Evolutionary conservation across 805 yeast species (phyloP), one percentile per base, ranked within the genome.

Genomic region (Komagataella phaffii): DNA sequence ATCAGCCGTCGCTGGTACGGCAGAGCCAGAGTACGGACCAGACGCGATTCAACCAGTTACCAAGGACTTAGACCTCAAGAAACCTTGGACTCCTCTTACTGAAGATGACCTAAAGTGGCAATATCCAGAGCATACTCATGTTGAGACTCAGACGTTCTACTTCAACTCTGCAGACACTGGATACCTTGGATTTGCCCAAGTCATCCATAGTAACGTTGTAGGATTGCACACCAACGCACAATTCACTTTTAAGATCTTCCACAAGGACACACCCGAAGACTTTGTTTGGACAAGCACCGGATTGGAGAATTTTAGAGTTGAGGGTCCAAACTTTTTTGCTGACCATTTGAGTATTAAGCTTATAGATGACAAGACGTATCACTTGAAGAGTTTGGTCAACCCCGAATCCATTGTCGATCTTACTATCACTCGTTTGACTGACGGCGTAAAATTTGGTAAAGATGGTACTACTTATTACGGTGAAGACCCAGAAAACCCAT

Each of bases 1-100:
- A n/a, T 87, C 97, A n/a, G 93, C 95, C 5, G 93, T 89, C 48
- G 91, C 97, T 5, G 99, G 99, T 52, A 80, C 95, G 10, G 96
- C 96, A 2, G 99, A 93, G 67, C 99, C 99, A 23, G 96, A 85
- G 63, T 93, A 93, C 61, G 99, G 99, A 51, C 77, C 84, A 45
- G 96, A 85, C 50, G 95, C 95, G 45, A 87, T 93, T 58, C 91
- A 85, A 61, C 79, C 97, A n/a, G 80, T 90, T 53, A 78, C 85
- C 46, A 78, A 77, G 47, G 77, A 71, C 36, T n/a, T 46, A 17
- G 50, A 47, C 36, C 30, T 36, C 6, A 73, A 74, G 45, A 80
- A 81, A 57, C 77, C 86, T 1, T 86, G 70, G 60, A 73, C 81
- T 24, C 74, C 70, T 19, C 77, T 93, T 40, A 69, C 75, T 7